Evolutionary conservation across 2,329 filamentous ascomycete genomes (phyloP).

Genomic region (Aureobasidium subglaciale): DNA sequence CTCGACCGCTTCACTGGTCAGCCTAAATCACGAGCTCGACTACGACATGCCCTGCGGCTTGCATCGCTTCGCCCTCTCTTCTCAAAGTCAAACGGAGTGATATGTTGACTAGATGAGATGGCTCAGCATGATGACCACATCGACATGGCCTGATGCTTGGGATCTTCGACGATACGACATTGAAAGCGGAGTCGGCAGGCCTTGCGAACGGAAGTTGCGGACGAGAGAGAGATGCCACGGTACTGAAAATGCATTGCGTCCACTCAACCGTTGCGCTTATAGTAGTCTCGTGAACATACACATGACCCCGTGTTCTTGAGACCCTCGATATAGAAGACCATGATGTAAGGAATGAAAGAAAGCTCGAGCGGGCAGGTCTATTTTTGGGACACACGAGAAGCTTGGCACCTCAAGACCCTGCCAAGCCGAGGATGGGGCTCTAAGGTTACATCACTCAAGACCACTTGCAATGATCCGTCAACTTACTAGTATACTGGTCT

Average conservation of each 20-base stretch:
- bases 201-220: background rate
- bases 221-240: background rate
- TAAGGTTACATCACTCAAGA: background rate
- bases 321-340: background rate
- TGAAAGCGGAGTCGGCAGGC: background rate
- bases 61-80: too few relatives aligned
- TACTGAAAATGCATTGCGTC: background rate
- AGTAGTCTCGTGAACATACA: background rate
- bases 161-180: background rate
- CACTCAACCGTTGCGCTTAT: background rate
- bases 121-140: too few relatives aligned
- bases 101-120: too few relatives aligned
- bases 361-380: background rate
- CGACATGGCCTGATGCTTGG: background rate
- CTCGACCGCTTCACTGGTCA: background rate
- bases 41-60: too few relatives aligned
- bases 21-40: background rate
- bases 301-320: conserved; percentile 1
- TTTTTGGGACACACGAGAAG: conserved; percentile 9
- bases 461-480: background rate
- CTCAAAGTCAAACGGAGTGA: too few relatives aligned
- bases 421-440: background rate
- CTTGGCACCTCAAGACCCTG: background rate
- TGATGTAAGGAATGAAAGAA: background rate
- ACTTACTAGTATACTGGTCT: background rate